phyloP scores from a whole-genome alignment of 345 rosid genomes.

The Streptanthus diversifolius region DNA sequence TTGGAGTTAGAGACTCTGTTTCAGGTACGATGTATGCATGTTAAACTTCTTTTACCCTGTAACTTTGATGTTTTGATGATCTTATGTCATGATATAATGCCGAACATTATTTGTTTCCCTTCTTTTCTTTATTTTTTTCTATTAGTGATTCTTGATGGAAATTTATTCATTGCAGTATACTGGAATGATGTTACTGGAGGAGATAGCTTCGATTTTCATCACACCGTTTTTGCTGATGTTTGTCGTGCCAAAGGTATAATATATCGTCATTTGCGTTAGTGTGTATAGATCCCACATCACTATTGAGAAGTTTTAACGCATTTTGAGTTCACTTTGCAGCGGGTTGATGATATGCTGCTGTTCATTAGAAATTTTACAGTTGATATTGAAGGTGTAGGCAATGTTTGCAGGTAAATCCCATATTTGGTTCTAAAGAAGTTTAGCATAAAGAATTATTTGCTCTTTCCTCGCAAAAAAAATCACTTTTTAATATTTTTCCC shows the following conservation, averaged over 20 bases:
- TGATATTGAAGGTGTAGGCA: constrained; percentile 92
- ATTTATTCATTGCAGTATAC: constrained; percentile 61
- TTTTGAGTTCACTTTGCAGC: constrained; percentile 49
- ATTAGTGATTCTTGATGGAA: background rate
- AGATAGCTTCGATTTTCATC: constrained; percentile 94
- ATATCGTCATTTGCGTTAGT: background rate
- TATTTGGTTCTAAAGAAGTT: background rate
- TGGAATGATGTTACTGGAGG: constrained; percentile 96
- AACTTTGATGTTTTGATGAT: background rate
- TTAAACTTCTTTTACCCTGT: background rate
- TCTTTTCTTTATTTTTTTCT: background rate
- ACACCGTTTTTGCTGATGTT: constrained; percentile 88
- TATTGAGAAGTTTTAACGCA: background rate
- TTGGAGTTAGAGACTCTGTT: constrained; percentile 84
- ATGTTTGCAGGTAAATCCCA: constrained; percentile 74
- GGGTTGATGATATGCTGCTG: constrained; percentile 88
- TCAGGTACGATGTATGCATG: constrained; percentile 55
- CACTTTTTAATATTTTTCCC: background rate
- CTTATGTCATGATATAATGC: background rate
- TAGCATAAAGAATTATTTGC: background rate
- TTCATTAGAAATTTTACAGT: constrained; percentile 83
- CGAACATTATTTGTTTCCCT: background rate
- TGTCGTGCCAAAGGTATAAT: constrained; percentile 75
- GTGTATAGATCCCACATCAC: background rate
- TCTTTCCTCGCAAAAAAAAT: background rate